Evolutionary conservation across 768 basidiomycete genomes (phyloP), one percentile per base, ranked within the genome.

Genomic region (Trametes elegans): DNA sequence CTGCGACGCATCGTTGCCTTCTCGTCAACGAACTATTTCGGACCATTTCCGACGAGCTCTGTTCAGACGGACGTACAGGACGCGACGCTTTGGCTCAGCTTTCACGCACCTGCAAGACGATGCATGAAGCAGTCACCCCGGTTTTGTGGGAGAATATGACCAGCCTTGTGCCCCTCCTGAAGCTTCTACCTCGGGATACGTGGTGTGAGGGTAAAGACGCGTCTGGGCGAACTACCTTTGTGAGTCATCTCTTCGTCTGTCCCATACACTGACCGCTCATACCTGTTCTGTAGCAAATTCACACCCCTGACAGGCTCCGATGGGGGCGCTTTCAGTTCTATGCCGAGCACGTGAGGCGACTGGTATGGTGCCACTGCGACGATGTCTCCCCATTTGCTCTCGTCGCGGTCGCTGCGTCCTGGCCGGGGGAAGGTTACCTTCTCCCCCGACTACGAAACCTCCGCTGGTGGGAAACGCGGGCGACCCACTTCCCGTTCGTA

Each of bases 291-390:
- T 8, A 35, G 40, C 46, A 35, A 24, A 27, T 55, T 23, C 31
- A 10, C 24, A 19, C 26, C 0, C 42, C 41, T 1, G 35, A 19
- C n/a, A 18, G 10, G 3, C 46, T 55, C 7, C 40, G 43, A 5
- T 55, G 54, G 54, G 43, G 40, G 7, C 54, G 54, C 2, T 55
- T 49, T 41, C 4, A 32, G n/a, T 31, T 42, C 8, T 42, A 49
- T 40, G 54, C 54, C 5, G 31, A 23, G 14, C 32, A 48, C 47
- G 54, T 55, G 8, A 39, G 54, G 9, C 2, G 2, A 29, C 23
- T 55, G 40, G 9, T 18, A 24, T 55, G 54, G 54, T 7, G 29
- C 6, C 26, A 34, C 10, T 13, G 23, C 5, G 3, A 8, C 19
- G 32, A 48, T 14, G 32, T 55, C 34, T 44, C 54, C 4, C 26